These are phyloP conservation scores for Erysimum cheiranthoides DNA, from an alignment of 345 rosid species.

Conservation along the genomic window DNA sequence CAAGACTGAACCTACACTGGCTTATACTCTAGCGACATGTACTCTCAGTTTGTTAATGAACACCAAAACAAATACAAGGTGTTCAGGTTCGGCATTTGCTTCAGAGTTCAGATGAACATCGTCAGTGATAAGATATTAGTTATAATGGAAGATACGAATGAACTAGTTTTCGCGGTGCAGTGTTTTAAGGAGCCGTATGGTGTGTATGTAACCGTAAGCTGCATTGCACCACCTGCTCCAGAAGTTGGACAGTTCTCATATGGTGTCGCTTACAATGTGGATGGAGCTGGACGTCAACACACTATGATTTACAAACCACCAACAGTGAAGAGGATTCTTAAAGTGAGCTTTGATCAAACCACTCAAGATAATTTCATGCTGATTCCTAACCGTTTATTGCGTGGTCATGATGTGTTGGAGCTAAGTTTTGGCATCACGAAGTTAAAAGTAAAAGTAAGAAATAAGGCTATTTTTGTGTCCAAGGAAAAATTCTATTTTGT, in stretches of 20 bases:
- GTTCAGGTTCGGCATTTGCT: not conserved
- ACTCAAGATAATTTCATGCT: conserved; percentile 14
- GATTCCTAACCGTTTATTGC: not conserved
- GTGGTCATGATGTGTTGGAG: not conserved
- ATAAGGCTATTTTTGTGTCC: too few relatives aligned
- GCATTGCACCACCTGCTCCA: conserved; percentile 10
- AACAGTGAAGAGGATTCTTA: not conserved
- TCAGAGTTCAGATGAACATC: not conserved
- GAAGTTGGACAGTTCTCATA: not conserved
- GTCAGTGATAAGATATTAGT: not conserved
- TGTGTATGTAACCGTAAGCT: conserved; percentile 2
- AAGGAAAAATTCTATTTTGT: too few relatives aligned
- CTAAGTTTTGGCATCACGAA: too few relatives aligned
- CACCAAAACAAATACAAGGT: not conserved
- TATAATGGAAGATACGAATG: accelerated
- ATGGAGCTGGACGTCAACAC: not conserved
- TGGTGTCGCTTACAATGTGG: not conserved
- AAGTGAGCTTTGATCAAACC: not conserved
- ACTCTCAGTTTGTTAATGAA: conserved; percentile 24
- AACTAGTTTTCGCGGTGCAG: not conserved
- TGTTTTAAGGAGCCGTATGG: not conserved
- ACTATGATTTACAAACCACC: not conserved
- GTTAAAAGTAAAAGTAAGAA: too few relatives aligned
- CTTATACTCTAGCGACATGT: not conserved
- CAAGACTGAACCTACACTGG: conserved; percentile 36